Base-by-base conservation (phyloP, 2,329 filamentous ascomycete species). In the Colletotrichum higginsianum region DNA sequence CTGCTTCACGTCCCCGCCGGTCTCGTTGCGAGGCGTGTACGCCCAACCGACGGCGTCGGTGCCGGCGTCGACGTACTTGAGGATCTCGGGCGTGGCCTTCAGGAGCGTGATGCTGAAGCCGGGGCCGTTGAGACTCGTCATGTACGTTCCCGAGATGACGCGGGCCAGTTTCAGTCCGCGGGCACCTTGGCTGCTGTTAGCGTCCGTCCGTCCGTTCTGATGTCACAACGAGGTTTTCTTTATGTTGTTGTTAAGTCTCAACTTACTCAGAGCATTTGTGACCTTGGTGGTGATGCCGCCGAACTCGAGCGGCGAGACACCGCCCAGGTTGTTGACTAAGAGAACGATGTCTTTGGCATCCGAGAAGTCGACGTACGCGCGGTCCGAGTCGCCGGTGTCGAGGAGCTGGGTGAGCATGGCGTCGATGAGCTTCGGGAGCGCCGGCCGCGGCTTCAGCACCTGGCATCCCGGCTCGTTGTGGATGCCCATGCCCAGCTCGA, bases 401-500 rank as follows among this genome's bases (percentile, higher is more conserved):
- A 94, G 82, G 71, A 93, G 85, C 76, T 93, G 90, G 53, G 84
- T 83, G 18, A 94, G 83, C 90, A 94, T 93, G 13, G 84, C 88
- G 76, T 87, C 85, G 30, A 90, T 81, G 50, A 90, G 78, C 46
- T 85, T 82, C 0, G 84, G 80, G 12, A 90, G 79, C 16, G 83
- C 80, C 44, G 67, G 67, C 3, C 67, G 9, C n/a, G 85, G 83
- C 72, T 84, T 84, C 23, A 86, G 81, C 50, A 86, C 83, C 74
- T 84, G 86, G 52, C 85, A 89, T 46, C 88, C 88, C 23, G 88
- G 84, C 76, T 91, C 89, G 75, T 93, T 93, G 79, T 93, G 91
- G 75, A 93, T 93, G 11, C 92, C 92, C 91, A 93, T 93, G 2
- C 92, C 92, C 74, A 93, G 85, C 81, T 93, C 91, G 26, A 92